phyloP scores from a whole-genome alignment of 371 early-diverging fungal genomes.

The Mucor piriformis region DNA sequence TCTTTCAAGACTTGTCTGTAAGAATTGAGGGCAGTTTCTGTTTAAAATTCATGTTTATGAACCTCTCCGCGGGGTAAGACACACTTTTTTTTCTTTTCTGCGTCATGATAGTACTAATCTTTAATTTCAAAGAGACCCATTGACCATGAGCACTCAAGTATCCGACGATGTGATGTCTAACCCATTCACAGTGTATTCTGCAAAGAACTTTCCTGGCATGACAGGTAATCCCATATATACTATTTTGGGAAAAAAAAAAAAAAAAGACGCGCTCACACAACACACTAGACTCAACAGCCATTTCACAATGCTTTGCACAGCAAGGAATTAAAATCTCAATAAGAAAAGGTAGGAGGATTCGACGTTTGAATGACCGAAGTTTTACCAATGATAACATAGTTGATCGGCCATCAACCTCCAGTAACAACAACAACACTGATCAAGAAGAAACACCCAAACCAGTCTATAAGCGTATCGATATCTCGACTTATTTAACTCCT shows the following conservation, averaged over 20 bases:
- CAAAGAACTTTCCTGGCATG: slow-evolving; percentile 67
- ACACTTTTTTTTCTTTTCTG: not conserved
- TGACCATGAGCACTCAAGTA: slow-evolving; percentile 37
- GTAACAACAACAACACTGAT: not conserved
- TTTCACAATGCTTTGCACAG: slow-evolving; percentile 69
- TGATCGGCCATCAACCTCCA: slow-evolving; percentile 2
- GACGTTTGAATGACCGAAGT: slow-evolving; percentile 15
- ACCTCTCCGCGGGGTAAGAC: slow-evolving; percentile 33
- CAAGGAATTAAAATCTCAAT: slow-evolving; percentile 73
- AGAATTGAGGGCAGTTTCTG: slow-evolving; percentile 48
- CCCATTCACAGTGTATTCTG: slow-evolving; percentile 50
- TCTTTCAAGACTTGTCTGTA: slow-evolving; percentile 66
- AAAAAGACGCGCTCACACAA: not conserved
- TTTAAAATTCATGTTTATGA: slow-evolving; percentile 47
- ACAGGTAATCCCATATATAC: slow-evolving; percentile 47
- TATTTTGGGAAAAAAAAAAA: not conserved
- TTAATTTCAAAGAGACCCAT: slow-evolving; percentile 32
- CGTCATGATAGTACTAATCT: not conserved
- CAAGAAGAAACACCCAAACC: slow-evolving; percentile 1
- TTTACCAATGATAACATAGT: slow-evolving; percentile 6
- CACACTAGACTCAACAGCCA: slow-evolving; percentile 54
- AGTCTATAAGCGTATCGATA: slow-evolving; percentile 25
- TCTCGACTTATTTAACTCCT: slow-evolving; percentile 23
- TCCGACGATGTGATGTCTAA: slow-evolving; percentile 37
- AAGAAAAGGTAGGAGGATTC: slow-evolving; percentile 46